Evolutionary conservation across 2,329 filamentous ascomycete species (phyloP).

Genomic region (Chlorencoelia australis): DNA sequence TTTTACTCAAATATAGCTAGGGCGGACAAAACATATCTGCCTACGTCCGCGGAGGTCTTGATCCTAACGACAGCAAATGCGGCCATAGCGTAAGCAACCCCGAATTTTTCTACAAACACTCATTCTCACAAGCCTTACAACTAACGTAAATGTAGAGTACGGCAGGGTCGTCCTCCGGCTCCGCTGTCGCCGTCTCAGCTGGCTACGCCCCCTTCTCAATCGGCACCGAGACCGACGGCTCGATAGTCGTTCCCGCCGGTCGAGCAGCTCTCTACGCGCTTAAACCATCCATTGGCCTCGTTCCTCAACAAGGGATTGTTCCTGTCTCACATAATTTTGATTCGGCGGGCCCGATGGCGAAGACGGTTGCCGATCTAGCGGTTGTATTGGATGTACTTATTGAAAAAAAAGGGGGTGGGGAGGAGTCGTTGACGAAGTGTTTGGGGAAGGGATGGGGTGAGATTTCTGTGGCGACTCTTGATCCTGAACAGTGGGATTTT

Average conservation of each 20-base stretch:
- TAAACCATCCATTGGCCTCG: not conserved
- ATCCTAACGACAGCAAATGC: not conserved
- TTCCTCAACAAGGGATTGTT: slow-evolving; percentile 1
- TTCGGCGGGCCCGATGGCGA: slow-evolving; percentile 3
- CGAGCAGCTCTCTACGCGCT: not conserved
- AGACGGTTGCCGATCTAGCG: not conserved
- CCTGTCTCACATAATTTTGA: not conserved
- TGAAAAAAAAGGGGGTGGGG: not conserved
- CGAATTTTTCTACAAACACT: not conserved
- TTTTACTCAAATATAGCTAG: too few species aligned
- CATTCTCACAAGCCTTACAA: too few species aligned
- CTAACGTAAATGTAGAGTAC: slow-evolving; percentile 26
- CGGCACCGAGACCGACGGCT: slow-evolving; percentile 3
- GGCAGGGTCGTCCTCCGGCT: slow-evolving; percentile 47
- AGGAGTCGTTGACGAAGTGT: too few species aligned
- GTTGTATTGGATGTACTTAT: not conserved
- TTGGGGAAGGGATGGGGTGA: too few species aligned
- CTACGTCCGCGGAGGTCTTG: slow-evolving; percentile 9
- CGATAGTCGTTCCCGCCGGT: not conserved
- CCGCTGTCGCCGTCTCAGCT: slow-evolving; percentile 3
- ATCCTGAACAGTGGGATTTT: not conserved
- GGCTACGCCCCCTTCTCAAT: slow-evolving; percentile 5
- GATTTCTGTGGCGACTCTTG: not conserved
- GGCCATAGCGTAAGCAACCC: slow-evolving; percentile 7
- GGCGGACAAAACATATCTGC: slow-evolving; percentile 12